Conservation (phyloP, 139 green algal genomes). For the Choricystis sp. region DNA sequence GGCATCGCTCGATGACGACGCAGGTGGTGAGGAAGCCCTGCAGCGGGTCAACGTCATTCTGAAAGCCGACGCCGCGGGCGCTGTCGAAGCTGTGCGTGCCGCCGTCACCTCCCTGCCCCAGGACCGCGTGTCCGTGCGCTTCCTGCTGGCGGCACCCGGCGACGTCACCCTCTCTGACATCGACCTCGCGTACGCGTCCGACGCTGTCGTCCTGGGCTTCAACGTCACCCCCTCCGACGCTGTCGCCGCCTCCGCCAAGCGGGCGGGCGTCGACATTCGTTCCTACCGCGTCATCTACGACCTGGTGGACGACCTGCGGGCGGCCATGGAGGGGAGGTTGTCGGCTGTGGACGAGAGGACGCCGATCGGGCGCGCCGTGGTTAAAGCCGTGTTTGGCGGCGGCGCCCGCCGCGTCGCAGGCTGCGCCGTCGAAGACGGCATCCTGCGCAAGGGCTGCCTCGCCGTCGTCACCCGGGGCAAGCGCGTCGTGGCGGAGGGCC, state of each 20-base stretch:
- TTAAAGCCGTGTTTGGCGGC: constrained; percentile 74
- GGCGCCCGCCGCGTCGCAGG: constrained; percentile 64
- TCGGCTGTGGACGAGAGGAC: constrained; percentile 55
- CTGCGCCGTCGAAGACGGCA: constrained; percentile 55
- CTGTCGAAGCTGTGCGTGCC: constrained; percentile 75
- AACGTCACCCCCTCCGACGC: constrained; percentile 50
- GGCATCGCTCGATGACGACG: constrained; percentile 53
- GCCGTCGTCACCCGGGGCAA: constrained; percentile 42
- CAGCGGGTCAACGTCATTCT: constrained; percentile 83
- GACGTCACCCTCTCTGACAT: constrained; percentile 77
- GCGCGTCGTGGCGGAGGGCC: constrained; percentile 48
- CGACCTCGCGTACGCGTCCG: constrained; percentile 68
- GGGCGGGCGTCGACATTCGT: constrained; percentile 35
- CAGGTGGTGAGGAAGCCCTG: constrained; percentile 23
- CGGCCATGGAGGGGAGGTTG: constrained; percentile 89
- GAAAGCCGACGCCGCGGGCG: constrained; percentile 73
- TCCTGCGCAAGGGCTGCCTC: constrained; percentile 22
- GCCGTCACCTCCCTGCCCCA: constrained; percentile 73
- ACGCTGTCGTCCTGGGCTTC: constrained; percentile 67
- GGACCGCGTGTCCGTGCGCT: constrained; percentile 72
- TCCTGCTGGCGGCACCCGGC: constrained; percentile 64
- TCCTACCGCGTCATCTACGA: constrained; percentile 90
- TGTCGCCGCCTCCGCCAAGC: constrained; percentile 57
- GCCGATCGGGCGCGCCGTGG: constrained; percentile 44
- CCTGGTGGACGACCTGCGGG: constrained; percentile 86